Evolutionary conservation across 2,329 filamentous ascomycete genomes (phyloP).

Genomic region (Ophiocordyceps camponoti-floridani): DNA sequence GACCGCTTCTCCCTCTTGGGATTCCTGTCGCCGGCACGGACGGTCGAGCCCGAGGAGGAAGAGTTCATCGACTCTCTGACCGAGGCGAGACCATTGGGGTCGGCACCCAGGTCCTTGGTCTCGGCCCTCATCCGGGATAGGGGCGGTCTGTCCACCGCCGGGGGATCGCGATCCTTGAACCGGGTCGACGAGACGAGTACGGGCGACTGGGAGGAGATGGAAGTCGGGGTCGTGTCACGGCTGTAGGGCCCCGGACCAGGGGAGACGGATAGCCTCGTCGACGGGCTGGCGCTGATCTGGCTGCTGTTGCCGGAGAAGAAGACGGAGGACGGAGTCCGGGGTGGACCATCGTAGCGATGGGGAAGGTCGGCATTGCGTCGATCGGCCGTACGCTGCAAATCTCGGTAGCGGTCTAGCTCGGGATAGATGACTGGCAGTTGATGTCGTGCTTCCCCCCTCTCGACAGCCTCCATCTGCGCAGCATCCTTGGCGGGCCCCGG

Average conservation of each 20-base stretch:
- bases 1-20: slow-evolving; percentile 23
- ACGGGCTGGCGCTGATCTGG: slow-evolving; percentile 47
- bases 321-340: slow-evolving; percentile 36
- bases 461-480: slow-evolving; percentile 15
- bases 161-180: slow-evolving; percentile 13
- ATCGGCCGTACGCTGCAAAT: slow-evolving; percentile 17
- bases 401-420: slow-evolving; percentile 43
- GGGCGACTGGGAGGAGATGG: slow-evolving; percentile 57
- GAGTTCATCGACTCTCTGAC: slow-evolving; percentile 55
- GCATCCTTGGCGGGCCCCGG: not conserved
- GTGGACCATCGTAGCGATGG: slow-evolving; percentile 43
- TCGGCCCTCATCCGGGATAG: slow-evolving; percentile 39
- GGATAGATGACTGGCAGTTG: slow-evolving; percentile 34
- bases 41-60: slow-evolving; percentile 54
- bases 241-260: slow-evolving; percentile 53
- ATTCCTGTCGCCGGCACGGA: slow-evolving; percentile 30
- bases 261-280: slow-evolving; percentile 58
- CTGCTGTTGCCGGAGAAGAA: slow-evolving; percentile 41
- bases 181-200: slow-evolving; percentile 22
- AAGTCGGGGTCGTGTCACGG: slow-evolving; percentile 61
- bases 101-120: slow-evolving; percentile 26
- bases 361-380: slow-evolving; percentile 25
- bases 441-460: slow-evolving; percentile 9
- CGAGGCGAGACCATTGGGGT: slow-evolving; percentile 41
- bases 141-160: slow-evolving; percentile 36